Base-by-base conservation (phyloP, 768 basidiomycete species). In the Gautieria morchelliformis region DNA sequence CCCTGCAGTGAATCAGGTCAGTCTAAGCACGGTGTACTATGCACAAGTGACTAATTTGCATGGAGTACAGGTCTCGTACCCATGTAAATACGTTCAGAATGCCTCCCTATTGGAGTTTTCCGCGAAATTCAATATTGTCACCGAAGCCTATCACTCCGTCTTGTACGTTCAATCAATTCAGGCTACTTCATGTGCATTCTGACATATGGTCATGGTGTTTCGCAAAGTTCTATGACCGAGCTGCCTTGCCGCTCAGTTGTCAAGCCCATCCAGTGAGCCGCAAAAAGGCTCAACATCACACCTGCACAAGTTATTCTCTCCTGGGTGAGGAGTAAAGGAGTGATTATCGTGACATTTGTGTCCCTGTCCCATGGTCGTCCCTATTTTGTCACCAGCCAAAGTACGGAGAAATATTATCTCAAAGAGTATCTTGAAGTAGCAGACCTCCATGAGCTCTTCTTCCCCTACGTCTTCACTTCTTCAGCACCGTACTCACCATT, bases 141-240 rank as follows among this genome's bases (percentile, higher is more conserved):
- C 81, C 44, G 88, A 89, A 67, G 86, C 81, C 1, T 90, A 90
- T 70, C 82, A 84, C 55, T 69, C 79, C 19, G 74, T 92, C 42
- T 78, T 73, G 84, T 85, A 57, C 24, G 80, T 64, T 53, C 35
- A 37, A 50, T 22, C 22, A 4, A 42, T 17, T 35, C 19, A 47
- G 20, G 2, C 32, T 6, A 39, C 22, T 17, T n/a, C 17, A 20
- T 11, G n/a, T 14, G 22, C n/a, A 3, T 24, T 27, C 17, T 44
- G 17, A 37, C 35, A 37, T n/a, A 44, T 17, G 42, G 2, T 14
- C 42, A 44, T 9, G 17, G 4, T 44, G 9, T 14, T 37, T 37
- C 35, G 4, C 4, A 37, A 11, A 84, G 83, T 52, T 84, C 86
- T 7, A 72, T 89, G 39, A 87, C 83, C 0, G 65, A 65, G 22